phyloP scores from a whole-genome alignment of 1,139 yeast species.

The Lodderomyces pseudojiufengensis region DNA sequence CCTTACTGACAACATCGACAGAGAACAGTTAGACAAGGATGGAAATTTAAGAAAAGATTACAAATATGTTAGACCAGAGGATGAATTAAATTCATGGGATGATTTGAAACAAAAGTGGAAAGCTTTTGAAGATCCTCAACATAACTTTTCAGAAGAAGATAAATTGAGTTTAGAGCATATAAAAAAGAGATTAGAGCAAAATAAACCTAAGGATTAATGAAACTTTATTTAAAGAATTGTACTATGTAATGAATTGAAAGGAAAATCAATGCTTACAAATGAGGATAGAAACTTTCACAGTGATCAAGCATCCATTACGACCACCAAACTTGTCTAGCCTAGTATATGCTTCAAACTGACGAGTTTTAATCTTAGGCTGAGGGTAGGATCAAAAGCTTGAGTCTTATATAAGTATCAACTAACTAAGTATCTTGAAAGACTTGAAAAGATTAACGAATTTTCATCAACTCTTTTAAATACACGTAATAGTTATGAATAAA shows the following conservation, averaged over 20 bases:
- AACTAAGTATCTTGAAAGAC: no score
- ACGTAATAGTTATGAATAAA: neutral
- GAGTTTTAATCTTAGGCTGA: no score
- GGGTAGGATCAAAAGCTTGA: no score
- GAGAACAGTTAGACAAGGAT: slow-evolving; percentile 66
- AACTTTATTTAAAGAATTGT: neutral
- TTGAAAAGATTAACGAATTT: no score
- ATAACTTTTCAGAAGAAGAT: slow-evolving; percentile 10
- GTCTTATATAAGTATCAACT: no score
- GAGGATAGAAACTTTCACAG: no score
- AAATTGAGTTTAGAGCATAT: slow-evolving; percentile 8
- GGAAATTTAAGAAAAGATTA: slow-evolving; percentile 63
- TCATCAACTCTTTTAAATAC: neutral
- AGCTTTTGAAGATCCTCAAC: slow-evolving; percentile 10
- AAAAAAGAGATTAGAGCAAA: slow-evolving; percentile 7
- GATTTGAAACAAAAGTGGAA: slow-evolving; percentile 22
- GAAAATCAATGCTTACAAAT: no score
- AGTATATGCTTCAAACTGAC: no score
- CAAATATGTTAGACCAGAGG: slow-evolving; percentile 39
- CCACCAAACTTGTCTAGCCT: no score
- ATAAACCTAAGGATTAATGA: slow-evolving; percentile 4
- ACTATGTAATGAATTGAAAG: no score
- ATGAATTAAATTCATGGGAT: slow-evolving; percentile 37
- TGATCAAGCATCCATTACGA: no score
- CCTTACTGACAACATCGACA: slow-evolving; percentile 17